Evolutionary conservation across 2,329 filamentous ascomycete genomes (phyloP), one percentile per base, ranked within the genome.

Genomic region (Apiospora malaysiana): DNA sequence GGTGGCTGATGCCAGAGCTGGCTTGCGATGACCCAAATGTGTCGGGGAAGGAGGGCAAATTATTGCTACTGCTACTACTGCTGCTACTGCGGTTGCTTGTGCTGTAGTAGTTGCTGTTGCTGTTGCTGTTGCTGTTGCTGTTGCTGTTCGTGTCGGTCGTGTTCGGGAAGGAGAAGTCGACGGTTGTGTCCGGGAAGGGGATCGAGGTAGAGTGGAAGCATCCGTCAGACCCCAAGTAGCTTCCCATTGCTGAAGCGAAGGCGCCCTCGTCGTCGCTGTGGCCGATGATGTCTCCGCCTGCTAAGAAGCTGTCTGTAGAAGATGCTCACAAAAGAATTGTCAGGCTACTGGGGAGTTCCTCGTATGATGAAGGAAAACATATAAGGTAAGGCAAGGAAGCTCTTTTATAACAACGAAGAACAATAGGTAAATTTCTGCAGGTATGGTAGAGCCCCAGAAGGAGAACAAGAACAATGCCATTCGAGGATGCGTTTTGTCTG

Each of bases 171-270:
- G 56, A 10, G 32, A 63, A 63, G 27, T 37, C 56, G 27, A 37
- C 16, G 32, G 18, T 12, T 2, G 27, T n/a, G 56, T 63, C n/a
- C 10, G 56, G 18, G 27, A 63, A 63, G 18, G 56, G 56, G 18
- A n/a, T 40, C 18, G 56, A 21, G 51, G 18, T 27, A n/a, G 51
- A 5, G 18, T 59, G 51, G 8, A 63, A 63, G 14, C 37, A 63
- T 32, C 56, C 56, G 56, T 40, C 56, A n/a, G 56, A 32, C 32
- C 56, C 56, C 27, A 63, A 18, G 56, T 63, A 63, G 56, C 56
- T 63, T 63, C 56, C 56, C 56, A 63, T 63, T 40, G 56, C 56
- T 63, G 56, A 63, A 63, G 32, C 18, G 40, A 63, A 63, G 27
- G 40, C n/a, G 32, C 32, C 32, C 56, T 63, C 56, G 56, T 63